Base-by-base conservation (phyloP, 179 eudicot species). In the Beta macrorhiza region DNA sequence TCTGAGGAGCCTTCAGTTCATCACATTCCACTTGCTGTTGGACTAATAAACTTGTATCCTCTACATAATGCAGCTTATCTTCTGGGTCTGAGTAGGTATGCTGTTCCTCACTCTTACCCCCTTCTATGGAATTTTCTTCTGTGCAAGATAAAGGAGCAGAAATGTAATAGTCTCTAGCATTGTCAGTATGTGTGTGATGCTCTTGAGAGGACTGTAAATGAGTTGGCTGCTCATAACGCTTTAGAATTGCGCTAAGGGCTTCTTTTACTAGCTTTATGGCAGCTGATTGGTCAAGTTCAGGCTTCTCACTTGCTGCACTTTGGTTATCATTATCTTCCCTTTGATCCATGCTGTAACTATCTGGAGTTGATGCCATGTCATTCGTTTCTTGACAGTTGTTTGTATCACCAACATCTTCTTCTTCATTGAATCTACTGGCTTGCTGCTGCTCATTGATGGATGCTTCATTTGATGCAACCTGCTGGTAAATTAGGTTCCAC, bases 401-500 rank as follows among this genome's bases (percentile, higher is more conserved):
- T 22, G 72, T 76, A 62, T 78, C 81, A 17, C 37, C n/a, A 55
- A 64, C 68, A 51, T 77, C 74, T 58, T 82, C 67, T 74, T 82
- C 67, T 74, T 80, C 83, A 61, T 61, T 49, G 53, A 15, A 61
- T 67, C 5, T 81, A 45, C 20, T 67, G 64, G 16, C 63, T n/a
- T 12, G 67, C 52, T 80, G 72, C 29, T 80, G 65, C 75, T 57
- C 84, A 55, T 79, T 61, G 47, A 16, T 10, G 61, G 76, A 53
- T 72, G 65, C 74, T 61, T 84, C 83, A 72, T 84, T 86, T 25
- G 90, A 78, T 68, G 85, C 83, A 85, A 91, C 87, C 62, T 92
- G 93, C 61, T 89, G 88, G 82, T 95, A 93, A 65, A 95, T 89
- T 85, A 92, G 81, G 76, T 82, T 85, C 99, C 99, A 95, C 91